Evolutionary conservation across 139 green algal genomes (phyloP).

Genomic region (Tetratostichococcus sp.): DNA sequence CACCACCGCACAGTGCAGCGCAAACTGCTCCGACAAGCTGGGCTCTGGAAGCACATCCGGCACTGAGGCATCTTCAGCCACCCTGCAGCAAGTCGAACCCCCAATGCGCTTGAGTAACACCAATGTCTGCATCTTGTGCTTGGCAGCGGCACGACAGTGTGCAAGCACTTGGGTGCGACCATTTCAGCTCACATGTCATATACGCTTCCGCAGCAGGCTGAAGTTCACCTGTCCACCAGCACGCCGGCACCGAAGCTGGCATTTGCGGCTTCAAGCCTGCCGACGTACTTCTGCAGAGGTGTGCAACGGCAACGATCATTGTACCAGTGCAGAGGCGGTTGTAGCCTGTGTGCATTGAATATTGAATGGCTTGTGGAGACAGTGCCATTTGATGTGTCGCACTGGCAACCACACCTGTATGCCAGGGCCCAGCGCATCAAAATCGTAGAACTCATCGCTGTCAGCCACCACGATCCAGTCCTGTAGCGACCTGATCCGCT

Average conservation of each 20-base stretch:
- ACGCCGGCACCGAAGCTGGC: neutral
- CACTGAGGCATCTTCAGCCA: neutral
- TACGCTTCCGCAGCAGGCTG: too few relatives aligned
- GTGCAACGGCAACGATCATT: constrained; percentile 1
- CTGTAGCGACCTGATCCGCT: neutral
- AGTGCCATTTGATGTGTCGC: too few relatives aligned
- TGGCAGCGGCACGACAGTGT: too few relatives aligned
- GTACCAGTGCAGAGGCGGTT: too few relatives aligned
- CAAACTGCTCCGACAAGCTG: constrained; percentile 6
- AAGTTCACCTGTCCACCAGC: constrained; percentile 9
- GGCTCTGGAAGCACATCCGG: neutral
- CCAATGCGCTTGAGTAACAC: too few relatives aligned
- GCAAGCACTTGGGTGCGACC: too few relatives aligned
- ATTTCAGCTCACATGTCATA: too few relatives aligned
- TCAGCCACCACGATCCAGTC: constrained; percentile 16
- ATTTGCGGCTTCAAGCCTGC: neutral
- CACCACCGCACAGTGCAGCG: constrained; percentile 7
- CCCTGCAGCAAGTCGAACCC: neutral
- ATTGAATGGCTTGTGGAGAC: too few relatives aligned
- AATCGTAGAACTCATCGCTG: constrained; percentile 13
- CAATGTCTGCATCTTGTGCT: too few relatives aligned
- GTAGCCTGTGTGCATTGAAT: too few relatives aligned
- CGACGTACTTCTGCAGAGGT: neutral
- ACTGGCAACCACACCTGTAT: neutral
- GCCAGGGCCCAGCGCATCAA: neutral